Evolutionary conservation across 2,329 filamentous ascomycete species (phyloP).

Genomic region (Claviceps digitariae): DNA sequence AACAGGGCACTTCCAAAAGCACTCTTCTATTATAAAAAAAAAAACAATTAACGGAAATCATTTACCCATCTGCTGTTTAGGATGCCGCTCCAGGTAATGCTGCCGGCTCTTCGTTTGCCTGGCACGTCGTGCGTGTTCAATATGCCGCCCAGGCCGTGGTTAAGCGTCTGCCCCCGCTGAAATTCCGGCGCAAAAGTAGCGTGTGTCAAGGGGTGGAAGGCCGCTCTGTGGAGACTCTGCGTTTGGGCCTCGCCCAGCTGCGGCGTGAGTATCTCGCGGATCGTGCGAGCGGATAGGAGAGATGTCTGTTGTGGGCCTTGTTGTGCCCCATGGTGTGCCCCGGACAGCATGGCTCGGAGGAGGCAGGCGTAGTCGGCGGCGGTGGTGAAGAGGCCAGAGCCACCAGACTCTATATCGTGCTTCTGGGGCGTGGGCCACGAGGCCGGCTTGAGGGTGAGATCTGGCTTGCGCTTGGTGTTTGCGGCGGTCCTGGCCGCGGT

Average conservation of each 20-base stretch:
- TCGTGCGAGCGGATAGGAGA: constrained; percentile 18
- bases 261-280: constrained; percentile 24
- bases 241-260: constrained; percentile 23
- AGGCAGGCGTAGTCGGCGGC: constrained; percentile 26
- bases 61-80: constrained; percentile 27
- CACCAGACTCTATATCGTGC: too few relatives aligned
- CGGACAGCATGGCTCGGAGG: constrained; percentile 21
- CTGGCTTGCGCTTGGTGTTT: too few relatives aligned
- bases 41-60: too few relatives aligned
- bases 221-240: constrained; percentile 8
- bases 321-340: too few relatives aligned
- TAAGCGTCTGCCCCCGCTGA: constrained; percentile 16
- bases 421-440: too few relatives aligned
- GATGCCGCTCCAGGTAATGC: constrained; percentile 30
- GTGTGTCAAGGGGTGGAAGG: constrained; percentile 11
- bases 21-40: too few relatives aligned
- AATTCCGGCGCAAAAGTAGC: constrained; percentile 24
- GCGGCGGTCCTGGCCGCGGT: too few relatives aligned
- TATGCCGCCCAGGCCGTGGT: constrained; percentile 25
- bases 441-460: too few relatives aligned
- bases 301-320: constrained; percentile 4
- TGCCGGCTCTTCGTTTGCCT: constrained; percentile 27
- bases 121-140: constrained; percentile 25
- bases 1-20: too few relatives aligned
- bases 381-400: constrained; percentile 29